phyloP scores from a whole-genome alignment of 495 filamentous ascomycete genomes.

The Tuber indicum region DNA sequence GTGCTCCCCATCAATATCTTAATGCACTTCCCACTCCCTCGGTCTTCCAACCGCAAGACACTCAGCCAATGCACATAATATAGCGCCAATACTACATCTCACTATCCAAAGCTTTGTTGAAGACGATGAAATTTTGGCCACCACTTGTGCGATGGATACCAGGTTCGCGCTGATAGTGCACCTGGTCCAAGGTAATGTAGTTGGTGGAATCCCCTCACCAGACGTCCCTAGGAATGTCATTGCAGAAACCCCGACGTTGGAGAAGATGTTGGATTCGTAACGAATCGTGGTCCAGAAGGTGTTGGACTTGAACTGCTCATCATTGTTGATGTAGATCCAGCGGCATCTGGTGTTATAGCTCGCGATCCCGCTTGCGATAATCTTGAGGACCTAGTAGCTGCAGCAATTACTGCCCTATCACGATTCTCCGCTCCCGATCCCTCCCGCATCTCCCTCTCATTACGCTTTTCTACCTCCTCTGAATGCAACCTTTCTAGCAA shows the following conservation, averaged over 20 bases:
- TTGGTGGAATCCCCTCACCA: neutral
- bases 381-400: neutral
- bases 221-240: neutral
- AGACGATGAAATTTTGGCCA: neutral
- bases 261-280: no score
- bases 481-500: neutral
- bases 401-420: neutral
- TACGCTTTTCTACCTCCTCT: no score
- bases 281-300: no score
- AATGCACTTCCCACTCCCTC: neutral
- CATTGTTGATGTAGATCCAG: no score
- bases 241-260: no score
- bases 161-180: neutral
- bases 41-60: neutral
- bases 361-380: neutral
- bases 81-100: neutral
- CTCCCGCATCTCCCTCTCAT: no score
- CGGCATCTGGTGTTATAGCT: neutral
- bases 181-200: neutral
- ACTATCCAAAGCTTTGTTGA: neutral
- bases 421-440: neutral
- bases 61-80: neutral
- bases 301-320: no score
- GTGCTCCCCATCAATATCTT: neutral
- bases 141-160: neutral